A percentile compares a stretch with the other conserved stretches of the same genome.
These are phyloP conservation scores for Entophlyctis helioformis DNA, from an alignment of 192 early-diverging fungal species.

Conservation along the genomic window DNA sequence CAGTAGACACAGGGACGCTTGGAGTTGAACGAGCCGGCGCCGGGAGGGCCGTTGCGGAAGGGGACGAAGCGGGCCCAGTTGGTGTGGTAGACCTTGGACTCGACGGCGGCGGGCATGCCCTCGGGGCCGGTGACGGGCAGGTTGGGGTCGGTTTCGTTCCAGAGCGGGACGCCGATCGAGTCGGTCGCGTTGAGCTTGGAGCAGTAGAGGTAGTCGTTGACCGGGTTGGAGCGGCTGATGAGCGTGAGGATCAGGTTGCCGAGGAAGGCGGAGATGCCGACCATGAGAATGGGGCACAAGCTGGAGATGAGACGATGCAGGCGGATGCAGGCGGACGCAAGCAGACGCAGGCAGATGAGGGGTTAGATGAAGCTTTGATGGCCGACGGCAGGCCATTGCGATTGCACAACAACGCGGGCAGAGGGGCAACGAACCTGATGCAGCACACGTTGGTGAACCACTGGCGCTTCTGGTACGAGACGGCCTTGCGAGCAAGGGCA, in stretches of 20 bases:
- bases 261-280: conserved; percentile 37
- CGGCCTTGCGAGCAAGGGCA: conserved; percentile 46
- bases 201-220: conserved; percentile 10
- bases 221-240: neutral
- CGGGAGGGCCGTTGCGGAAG: conserved; percentile 14
- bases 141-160: conserved; percentile 21
- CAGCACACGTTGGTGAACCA: conserved; percentile 64
- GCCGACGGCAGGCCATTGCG: too few relatives aligned
- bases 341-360: too few relatives aligned
- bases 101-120: conserved; percentile 50
- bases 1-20: conserved; percentile 19
- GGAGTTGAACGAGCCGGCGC: conserved; percentile 1
- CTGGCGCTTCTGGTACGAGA: conserved; percentile 61
- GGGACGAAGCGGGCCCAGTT: conserved; percentile 19
- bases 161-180: conserved; percentile 6
- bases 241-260: conserved; percentile 8
- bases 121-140: conserved; percentile 32
- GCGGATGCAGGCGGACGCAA: too few relatives aligned
- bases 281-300: conserved; percentile 55
- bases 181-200: conserved; percentile 8
- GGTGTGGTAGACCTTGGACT: conserved; percentile 32
- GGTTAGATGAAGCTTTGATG: too few relatives aligned
- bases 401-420: too few relatives aligned
- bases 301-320: too few relatives aligned
- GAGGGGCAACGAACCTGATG: conserved; percentile 27